Conservation (phyloP, 306 rosid genomes). For the Quercus parvula region DNA sequence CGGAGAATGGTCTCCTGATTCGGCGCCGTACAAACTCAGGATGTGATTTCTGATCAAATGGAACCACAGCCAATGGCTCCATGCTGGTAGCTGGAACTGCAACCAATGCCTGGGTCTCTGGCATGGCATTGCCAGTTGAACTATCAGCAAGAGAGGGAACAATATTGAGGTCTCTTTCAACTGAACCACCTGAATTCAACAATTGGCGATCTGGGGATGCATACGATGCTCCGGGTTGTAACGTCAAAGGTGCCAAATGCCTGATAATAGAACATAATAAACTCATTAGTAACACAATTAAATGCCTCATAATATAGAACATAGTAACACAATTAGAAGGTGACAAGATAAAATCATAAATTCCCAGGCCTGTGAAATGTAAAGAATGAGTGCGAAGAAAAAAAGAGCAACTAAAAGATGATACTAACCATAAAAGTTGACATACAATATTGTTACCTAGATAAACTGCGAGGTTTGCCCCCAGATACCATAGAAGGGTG, state of each 20-base stretch:
- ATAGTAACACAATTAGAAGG: slow-evolving; percentile 12
- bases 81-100: slow-evolving; percentile 56
- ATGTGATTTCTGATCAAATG: slow-evolving; percentile 51
- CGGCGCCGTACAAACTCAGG: slow-evolving; percentile 61
- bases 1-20: slow-evolving; percentile 81
- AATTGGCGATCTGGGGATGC: slow-evolving; percentile 31
- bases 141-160: slow-evolving; percentile 34
- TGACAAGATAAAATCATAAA: not conserved
- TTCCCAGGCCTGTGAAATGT: not conserved
- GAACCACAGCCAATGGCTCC: slow-evolving; percentile 62
- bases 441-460: slow-evolving; percentile 36
- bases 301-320: slow-evolving; percentile 43
- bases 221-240: slow-evolving; percentile 41
- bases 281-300: no score
- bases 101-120: slow-evolving; percentile 51
- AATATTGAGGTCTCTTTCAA: slow-evolving; percentile 34
- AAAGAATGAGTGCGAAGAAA: not conserved
- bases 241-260: slow-evolving; percentile 45
- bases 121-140: slow-evolving; percentile 37
- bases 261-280: slow-evolving; percentile 29
- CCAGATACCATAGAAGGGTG: slow-evolving; percentile 33
- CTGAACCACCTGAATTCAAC: slow-evolving; percentile 40
- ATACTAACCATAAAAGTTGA: not conserved
- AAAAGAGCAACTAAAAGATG: not conserved
- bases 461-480: slow-evolving; percentile 24